Conservation (phyloP, 768 basidiomycete species). For the Paxillus rubicundulus region DNA sequence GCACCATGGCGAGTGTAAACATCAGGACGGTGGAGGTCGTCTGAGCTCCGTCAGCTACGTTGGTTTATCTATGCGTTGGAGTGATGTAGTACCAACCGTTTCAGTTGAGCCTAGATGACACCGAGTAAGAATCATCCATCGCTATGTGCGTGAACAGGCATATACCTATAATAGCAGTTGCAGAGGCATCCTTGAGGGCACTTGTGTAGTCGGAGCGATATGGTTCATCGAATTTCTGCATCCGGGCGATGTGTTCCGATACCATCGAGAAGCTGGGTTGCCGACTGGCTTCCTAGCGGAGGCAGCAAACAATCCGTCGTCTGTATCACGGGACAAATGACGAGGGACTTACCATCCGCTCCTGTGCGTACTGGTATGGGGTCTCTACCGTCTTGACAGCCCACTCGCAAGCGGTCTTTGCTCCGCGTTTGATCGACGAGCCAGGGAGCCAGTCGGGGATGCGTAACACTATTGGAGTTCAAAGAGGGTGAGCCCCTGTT, state of each 20-base stretch:
- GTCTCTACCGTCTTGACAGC: conserved; percentile 2
- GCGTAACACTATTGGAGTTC: conserved; percentile 13
- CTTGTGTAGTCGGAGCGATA: conserved; percentile 1
- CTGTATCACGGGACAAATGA: background rate
- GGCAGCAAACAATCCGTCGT: background rate
- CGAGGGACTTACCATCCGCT: conserved; percentile 23
- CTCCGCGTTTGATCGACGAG: conserved; percentile 2
- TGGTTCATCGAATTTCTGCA: conserved; percentile 13
- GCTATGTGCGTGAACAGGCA: background rate
- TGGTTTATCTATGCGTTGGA: background rate
- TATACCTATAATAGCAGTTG: conserved; percentile 13
- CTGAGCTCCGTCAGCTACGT: background rate
- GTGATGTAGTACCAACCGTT: conserved; percentile 1
- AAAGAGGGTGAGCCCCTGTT: background rate
- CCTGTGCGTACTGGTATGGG: conserved; percentile 18
- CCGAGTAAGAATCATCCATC: background rate
- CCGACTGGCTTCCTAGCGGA: background rate
- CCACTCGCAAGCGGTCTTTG: background rate
- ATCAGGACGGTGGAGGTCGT: conserved; percentile 5
- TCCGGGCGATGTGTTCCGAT: conserved; percentile 11
- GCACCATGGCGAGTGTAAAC: conserved; percentile 15
- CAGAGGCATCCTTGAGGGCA: conserved; percentile 12
- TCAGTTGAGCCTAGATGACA: conserved; percentile 7
- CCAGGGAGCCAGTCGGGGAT: conserved; percentile 20
- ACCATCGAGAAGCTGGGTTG: conserved; percentile 8